These are phyloP conservation scores for Penicillium soppii DNA, from an alignment of 495 filamentous ascomycete genomes.

Conservation along the genomic window DNA sequence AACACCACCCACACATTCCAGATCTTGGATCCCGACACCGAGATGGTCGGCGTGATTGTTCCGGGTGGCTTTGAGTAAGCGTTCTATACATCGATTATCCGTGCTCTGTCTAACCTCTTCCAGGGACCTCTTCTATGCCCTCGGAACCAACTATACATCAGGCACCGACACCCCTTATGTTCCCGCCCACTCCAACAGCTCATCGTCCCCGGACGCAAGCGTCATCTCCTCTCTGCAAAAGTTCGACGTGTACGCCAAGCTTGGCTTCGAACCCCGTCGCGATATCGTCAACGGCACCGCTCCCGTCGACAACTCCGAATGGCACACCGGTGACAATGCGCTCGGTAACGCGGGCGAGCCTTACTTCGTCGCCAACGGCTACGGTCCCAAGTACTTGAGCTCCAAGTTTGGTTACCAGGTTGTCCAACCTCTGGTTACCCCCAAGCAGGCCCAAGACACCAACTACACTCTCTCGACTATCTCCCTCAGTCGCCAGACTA, in stretches of 20 bases:
- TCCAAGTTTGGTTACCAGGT: constrained; percentile 38
- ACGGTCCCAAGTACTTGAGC: constrained; percentile 42
- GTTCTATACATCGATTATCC: neutral
- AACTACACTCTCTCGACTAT: constrained; percentile 42
- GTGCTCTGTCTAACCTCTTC: neutral
- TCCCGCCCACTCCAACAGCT: constrained; percentile 15
- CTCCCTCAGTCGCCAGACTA: constrained; percentile 21
- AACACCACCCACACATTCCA: constrained; percentile 49
- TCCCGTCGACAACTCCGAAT: constrained; percentile 15
- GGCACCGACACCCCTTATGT: constrained; percentile 31
- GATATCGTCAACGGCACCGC: constrained; percentile 40
- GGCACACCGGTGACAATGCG: constrained; percentile 34
- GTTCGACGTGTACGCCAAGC: constrained; percentile 43
- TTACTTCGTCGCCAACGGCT: constrained; percentile 42
- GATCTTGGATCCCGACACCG: constrained; percentile 44
- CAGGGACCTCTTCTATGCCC: constrained; percentile 38
- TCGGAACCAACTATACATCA: constrained; percentile 29
- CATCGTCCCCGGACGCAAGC: constrained; percentile 8
- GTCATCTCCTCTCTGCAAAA: constrained; percentile 23
- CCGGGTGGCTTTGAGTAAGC: constrained; percentile 48
- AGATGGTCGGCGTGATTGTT: constrained; percentile 42
- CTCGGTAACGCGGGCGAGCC: constrained; percentile 27
- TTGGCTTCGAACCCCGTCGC: constrained; percentile 31
- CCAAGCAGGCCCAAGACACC: constrained; percentile 27
- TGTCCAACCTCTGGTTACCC: constrained; percentile 39